Evolutionary conservation across 352 stramenopile species (phyloP), one percentile per base, ranked within the genome.

Genomic region (Phytophthora multivora): DNA sequence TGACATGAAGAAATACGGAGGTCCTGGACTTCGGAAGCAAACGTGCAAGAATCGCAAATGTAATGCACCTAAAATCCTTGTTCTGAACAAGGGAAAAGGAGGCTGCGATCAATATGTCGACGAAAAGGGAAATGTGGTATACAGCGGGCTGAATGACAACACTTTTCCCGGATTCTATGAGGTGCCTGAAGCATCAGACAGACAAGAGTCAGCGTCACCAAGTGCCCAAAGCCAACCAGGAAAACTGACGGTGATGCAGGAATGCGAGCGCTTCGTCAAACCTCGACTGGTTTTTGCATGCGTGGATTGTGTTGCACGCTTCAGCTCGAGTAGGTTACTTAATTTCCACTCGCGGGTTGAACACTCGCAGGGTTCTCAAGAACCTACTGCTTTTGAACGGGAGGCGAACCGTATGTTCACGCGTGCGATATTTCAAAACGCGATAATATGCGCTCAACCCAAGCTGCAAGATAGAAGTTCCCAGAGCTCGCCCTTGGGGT

Each of bases 1-100:
- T 50, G 86, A 94, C 43, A 94, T 91, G 86, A 91, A 91, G 66
- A 94, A 94, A 47, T 91, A 93, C 38, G 86, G 86, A 55, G 86
- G 86, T 18, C 86, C 83, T 25, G 86, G 86, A 52, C 66, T 90
- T 25, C 74, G 86, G 23, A 94, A 94, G 46, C 86, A 93, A 66
- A 92, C 83, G 21, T 94, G 86, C 66, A 92, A 92, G 53, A 75
- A 77, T 38, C 81, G 83, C 36, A 91, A 90, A 51, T 92, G 84
- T 40, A 77, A 90, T 63, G 64, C 67, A 13, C 83, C 83, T 6
- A 93, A 92, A 62, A 62, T 88, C 4, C 78, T 93, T 3, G 47
- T 87, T 51, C 61, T 91, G 16, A 91, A 92, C 54, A 80, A 91
- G 46, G 64, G 62, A 23, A 81, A 81, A 41, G 67, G 79, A 15